Conservation (phyloP, 306 rosid species). For the Nissolia schottii region DNA sequence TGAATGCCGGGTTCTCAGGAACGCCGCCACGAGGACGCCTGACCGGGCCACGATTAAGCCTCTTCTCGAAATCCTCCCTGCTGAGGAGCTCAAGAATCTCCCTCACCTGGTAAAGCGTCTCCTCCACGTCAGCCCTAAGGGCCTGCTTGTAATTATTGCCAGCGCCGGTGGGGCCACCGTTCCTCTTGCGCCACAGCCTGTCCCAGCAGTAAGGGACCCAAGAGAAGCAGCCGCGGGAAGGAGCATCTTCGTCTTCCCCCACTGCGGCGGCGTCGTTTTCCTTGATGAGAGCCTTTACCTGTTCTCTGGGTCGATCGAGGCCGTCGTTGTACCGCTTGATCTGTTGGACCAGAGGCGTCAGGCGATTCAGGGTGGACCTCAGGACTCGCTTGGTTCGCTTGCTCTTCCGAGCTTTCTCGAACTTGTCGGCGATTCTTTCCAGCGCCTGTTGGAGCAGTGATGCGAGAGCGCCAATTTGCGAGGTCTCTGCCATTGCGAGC, state of each 20-base stretch:
- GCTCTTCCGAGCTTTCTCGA: neutral
- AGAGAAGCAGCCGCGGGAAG: neutral
- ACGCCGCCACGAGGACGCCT: conserved; percentile 4
- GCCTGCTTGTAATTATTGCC: neutral
- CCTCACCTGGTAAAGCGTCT: conserved; percentile 11
- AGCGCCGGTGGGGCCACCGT: neutral
- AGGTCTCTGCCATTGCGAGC: conserved; percentile 9
- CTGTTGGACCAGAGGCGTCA: conserved; percentile 2
- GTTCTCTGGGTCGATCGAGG: conserved; percentile 21
- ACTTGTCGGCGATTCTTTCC: neutral
- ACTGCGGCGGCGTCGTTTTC: neutral
- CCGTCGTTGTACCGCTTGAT: conserved; percentile 1
- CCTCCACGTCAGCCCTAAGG: conserved; percentile 2
- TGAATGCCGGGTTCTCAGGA: conserved; percentile 19
- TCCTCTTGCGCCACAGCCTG: neutral
- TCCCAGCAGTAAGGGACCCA: neutral
- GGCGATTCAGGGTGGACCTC: neutral
- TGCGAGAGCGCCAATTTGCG: neutral
- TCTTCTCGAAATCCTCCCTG: neutral
- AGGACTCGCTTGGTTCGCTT: neutral
- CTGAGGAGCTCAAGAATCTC: neutral
- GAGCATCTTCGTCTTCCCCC: neutral
- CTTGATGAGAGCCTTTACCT: conserved; percentile 5
- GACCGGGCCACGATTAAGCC: neutral
- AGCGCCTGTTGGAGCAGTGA: neutral